A percentile compares a stretch with the other conserved stretches of the same genome.
Conservation (phyloP, 1,284 basidiomycete species). For the Sutorius eximius region DNA sequence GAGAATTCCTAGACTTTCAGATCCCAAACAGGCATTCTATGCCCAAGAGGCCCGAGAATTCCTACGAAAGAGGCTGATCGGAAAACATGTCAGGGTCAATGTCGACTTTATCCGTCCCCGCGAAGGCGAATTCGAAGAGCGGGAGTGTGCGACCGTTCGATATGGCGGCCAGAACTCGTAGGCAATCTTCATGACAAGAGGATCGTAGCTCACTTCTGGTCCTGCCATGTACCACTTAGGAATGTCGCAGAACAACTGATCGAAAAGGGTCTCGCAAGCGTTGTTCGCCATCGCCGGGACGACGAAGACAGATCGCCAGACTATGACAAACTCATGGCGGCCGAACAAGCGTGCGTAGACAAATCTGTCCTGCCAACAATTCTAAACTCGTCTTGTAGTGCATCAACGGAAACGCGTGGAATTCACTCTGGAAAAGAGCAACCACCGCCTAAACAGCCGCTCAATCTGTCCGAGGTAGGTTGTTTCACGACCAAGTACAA, state of each 20-base stretch:
- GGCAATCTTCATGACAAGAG: slow-evolving; percentile 25
- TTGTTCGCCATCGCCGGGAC: slow-evolving; percentile 89
- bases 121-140: slow-evolving; percentile 91
- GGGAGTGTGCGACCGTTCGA: slow-evolving; percentile 86
- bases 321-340: slow-evolving; percentile 93
- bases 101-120: slow-evolving; percentile 90
- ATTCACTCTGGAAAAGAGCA: slow-evolving; percentile 93
- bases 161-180: slow-evolving; percentile 79
- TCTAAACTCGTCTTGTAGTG: slow-evolving; percentile 45
- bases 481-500: not conserved
- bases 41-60: slow-evolving; percentile 92
- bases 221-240: slow-evolving; percentile 41
- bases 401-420: slow-evolving; percentile 77
- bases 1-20: slow-evolving; percentile 54
- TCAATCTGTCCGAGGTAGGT: slow-evolving; percentile 83
- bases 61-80: slow-evolving; percentile 86
- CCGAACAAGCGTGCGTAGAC: slow-evolving; percentile 78
- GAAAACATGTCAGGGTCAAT: slow-evolving; percentile 82
- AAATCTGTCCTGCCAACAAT: not conserved
- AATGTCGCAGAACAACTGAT: slow-evolving; percentile 92
- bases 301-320: slow-evolving; percentile 95
- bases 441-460: slow-evolving; percentile 64
- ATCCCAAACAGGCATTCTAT: slow-evolving; percentile 86
- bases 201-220: slow-evolving; percentile 5
- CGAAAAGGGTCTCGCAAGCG: slow-evolving; percentile 89